Evolutionary conservation across 192 early-diverging fungal species (phyloP), one percentile per base, ranked within the genome.

Genomic region (Phlyctochytrium bullatum): DNA sequence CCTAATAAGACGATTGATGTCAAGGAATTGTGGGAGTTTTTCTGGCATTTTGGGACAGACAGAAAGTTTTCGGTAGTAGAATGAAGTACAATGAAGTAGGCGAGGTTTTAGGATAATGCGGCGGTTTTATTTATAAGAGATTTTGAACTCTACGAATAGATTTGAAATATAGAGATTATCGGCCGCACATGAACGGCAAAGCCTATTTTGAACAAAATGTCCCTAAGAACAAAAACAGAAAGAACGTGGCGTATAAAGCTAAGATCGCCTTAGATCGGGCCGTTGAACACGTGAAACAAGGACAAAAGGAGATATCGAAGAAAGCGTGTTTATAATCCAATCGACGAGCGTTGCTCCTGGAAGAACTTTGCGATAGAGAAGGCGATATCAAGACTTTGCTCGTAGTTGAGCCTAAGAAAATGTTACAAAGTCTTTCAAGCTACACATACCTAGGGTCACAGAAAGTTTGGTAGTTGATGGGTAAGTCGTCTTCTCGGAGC

Each of bases 361-460:
- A 74, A 93, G 72, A 92, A 91, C 67, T 90, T 91, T 3, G 95
- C 95, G 69, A 99, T 95, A 80, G 91, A 83, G 77, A 97, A 98
- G 2, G 95, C 93, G 74, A 99, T 88, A 77, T 99, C 97, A 52
- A 99, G 76, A 32, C 91, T 91, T 72, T 99, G 97, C 77, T 96
- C 91, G 83, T 98, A 97, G 78, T 99, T 99, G 34, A 99, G 77
- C 36, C 83, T 85, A 57, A 25, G 25, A 30, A 66, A 40, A 3
- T 10, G n/a, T n/a, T n/a, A n/a, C n/a, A n/a, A n/a, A n/a, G n/a
- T n/a, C n/a, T n/a, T n/a, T n/a, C n/a, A n/a, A 58, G 24, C 36
- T 28, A 27, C 16, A 57, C 67, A 59, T 67, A 81, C 82, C 96
- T 88, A 31, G 95, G 95, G 59, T 97, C 94, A 80, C 95, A 99